phyloP scores from a whole-genome alignment of 305 asterid genomes.

The Lippia alba region DNA sequence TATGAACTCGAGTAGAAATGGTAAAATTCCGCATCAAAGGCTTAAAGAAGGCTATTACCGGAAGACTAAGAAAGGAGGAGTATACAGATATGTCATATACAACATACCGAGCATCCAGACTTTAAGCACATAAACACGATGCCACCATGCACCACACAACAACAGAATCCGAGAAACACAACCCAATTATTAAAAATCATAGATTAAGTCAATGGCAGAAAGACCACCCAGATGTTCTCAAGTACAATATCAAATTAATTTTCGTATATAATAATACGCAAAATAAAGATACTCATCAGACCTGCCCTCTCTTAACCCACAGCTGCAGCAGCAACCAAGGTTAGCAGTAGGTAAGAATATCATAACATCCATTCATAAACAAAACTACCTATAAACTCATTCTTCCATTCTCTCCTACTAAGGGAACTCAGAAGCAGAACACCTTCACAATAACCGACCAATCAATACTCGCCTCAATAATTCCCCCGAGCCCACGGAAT shows the following conservation, averaged over 20 bases:
- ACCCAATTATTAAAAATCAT: constrained; percentile 18
- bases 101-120: no score
- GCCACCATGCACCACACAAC: neutral
- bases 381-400: constrained; percentile 2
- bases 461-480: constrained; percentile 16
- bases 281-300: constrained; percentile 11
- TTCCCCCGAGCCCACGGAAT: constrained; percentile 5
- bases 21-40: no score
- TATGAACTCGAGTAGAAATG: no score
- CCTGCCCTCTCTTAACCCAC: neutral
- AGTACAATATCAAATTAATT: constrained; percentile 35
- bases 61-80: no score
- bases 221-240: neutral
- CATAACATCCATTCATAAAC: constrained; percentile 20
- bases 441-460: neutral
- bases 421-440: constrained; percentile 10
- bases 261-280: constrained; percentile 29
- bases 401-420: constrained; percentile 23
- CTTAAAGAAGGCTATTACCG: no score
- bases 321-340: neutral
- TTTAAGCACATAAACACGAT: no score
- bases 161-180: neutral
- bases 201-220: constrained; percentile 18
- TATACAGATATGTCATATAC: no score
- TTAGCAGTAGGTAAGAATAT: constrained; percentile 11